A percentile compares a stretch with the other conserved stretches of the same genome.
These are phyloP conservation scores for Waltergamsia citrina DNA, from an alignment of 2,329 filamentous ascomycete genomes.

Conservation along the genomic window DNA sequence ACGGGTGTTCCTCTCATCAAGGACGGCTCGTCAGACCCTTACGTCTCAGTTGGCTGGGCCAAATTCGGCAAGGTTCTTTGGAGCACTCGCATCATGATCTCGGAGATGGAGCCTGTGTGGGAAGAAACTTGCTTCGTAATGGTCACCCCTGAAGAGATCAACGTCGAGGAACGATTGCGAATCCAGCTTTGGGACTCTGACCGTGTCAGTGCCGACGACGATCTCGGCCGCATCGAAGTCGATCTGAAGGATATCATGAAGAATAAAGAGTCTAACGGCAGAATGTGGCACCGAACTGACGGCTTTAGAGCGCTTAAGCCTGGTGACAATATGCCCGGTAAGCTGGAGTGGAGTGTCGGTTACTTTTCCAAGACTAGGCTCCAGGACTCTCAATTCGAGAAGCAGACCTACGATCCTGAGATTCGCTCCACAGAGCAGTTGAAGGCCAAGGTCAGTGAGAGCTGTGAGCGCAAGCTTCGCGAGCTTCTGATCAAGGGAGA, in stretches of 20 bases:
- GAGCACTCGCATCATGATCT: conserved; percentile 52
- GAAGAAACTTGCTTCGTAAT: conserved; percentile 61
- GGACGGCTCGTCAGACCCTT: conserved; percentile 56
- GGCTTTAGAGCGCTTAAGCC: conserved; percentile 55
- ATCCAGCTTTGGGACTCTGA: conserved; percentile 72
- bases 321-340: conserved; percentile 60
- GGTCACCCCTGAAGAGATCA: conserved; percentile 61
- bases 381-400: conserved; percentile 48
- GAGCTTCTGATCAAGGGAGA: conserved; percentile 41
- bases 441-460: conserved; percentile 42
- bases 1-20: conserved; percentile 49
- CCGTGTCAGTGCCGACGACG: conserved; percentile 62
- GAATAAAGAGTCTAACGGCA: conserved; percentile 46
- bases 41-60: conserved; percentile 65
- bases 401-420: conserved; percentile 49
- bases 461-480: conserved; percentile 52
- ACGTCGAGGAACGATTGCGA: conserved; percentile 60
- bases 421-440: conserved; percentile 50
- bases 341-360: conserved; percentile 59
- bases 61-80: conserved; percentile 62
- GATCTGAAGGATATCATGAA: conserved; percentile 57
- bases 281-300: conserved; percentile 53
- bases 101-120: conserved; percentile 61
- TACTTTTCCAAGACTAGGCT: conserved; percentile 62
- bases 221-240: conserved; percentile 63